Evolutionary conservation across 2,329 filamentous ascomycete species (phyloP).

Genomic region (Xylaria sp.): DNA sequence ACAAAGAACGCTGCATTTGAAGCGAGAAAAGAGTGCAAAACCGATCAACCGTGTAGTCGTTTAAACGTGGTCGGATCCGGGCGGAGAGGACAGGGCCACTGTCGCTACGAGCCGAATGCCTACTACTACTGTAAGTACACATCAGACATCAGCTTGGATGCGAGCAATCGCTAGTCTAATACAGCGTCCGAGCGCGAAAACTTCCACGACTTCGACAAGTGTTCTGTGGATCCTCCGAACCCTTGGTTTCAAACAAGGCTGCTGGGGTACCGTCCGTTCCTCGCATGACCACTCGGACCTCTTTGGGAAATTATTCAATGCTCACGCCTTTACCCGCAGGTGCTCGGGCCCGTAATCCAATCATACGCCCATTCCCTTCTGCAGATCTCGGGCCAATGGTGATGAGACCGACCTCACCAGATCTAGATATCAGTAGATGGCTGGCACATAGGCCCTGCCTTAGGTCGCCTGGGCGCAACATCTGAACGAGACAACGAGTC

Average conservation of each 20-base stretch:
- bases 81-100: background rate
- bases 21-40: background rate
- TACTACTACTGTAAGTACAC: too few species aligned
- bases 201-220: conserved; percentile 47
- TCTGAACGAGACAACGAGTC: conserved; percentile 4
- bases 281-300: conserved; percentile 51
- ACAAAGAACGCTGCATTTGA: background rate
- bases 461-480: background rate
- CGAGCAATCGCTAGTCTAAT: background rate
- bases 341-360: conserved; percentile 37
- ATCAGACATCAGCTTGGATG: background rate
- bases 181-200: conserved; percentile 9
- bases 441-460: background rate
- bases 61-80: conserved; percentile 1
- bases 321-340: conserved; percentile 43
- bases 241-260: conserved; percentile 31
- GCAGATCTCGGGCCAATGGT: conserved; percentile 38
- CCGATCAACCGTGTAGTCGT: background rate
- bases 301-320: conserved; percentile 53
- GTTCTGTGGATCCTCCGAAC: conserved; percentile 47
- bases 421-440: conserved; percentile 24
- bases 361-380: conserved; percentile 43
- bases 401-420: conserved; percentile 35
- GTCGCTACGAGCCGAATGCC: background rate
- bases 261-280: conserved; percentile 36